Conservation (phyloP, 2,329 filamentous ascomycete genomes). For the Colletotrichum plurivorum region DNA sequence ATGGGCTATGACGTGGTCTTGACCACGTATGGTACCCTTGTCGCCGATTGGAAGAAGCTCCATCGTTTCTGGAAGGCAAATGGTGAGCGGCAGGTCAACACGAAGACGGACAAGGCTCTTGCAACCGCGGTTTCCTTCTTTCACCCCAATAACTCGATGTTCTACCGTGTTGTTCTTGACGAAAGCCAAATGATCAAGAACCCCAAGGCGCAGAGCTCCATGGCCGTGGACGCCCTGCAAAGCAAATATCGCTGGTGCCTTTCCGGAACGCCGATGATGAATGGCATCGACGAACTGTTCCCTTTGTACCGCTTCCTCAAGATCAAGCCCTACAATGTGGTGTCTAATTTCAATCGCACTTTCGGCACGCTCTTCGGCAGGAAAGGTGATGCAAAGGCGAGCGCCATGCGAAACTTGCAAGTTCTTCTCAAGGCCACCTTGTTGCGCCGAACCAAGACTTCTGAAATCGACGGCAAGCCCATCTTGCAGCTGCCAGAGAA, state of each 20-base stretch:
- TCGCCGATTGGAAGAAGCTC: constrained; percentile 75
- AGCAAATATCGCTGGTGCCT: constrained; percentile 79
- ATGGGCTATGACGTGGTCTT: constrained; percentile 80
- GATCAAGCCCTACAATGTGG: constrained; percentile 81
- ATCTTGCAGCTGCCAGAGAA: constrained; percentile 79
- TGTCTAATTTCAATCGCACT: constrained; percentile 70
- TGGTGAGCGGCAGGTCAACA: constrained; percentile 54
- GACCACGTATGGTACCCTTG: constrained; percentile 83
- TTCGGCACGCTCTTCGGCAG: constrained; percentile 59
- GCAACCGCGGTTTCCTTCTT: constrained; percentile 68
- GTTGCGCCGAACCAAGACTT: constrained; percentile 85
- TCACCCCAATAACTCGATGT: constrained; percentile 69
- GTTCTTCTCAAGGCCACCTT: constrained; percentile 84
- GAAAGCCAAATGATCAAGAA: constrained; percentile 90
- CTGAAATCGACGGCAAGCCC: constrained; percentile 83
- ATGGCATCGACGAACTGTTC: constrained; percentile 82
- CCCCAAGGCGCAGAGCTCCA: constrained; percentile 69
- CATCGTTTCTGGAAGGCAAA: constrained; percentile 54
- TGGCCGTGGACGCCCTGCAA: constrained; percentile 63
- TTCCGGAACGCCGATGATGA: constrained; percentile 92
- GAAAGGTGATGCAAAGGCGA: constrained; percentile 65
- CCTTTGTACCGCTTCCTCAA: constrained; percentile 83
- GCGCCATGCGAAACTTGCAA: constrained; percentile 80
- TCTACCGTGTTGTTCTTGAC: constrained; percentile 81
- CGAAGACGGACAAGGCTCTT: constrained; percentile 53